These are phyloP conservation scores for Malania oleifera DNA, from an alignment of 164 flowering plant genomes.

Conservation along the genomic window DNA sequence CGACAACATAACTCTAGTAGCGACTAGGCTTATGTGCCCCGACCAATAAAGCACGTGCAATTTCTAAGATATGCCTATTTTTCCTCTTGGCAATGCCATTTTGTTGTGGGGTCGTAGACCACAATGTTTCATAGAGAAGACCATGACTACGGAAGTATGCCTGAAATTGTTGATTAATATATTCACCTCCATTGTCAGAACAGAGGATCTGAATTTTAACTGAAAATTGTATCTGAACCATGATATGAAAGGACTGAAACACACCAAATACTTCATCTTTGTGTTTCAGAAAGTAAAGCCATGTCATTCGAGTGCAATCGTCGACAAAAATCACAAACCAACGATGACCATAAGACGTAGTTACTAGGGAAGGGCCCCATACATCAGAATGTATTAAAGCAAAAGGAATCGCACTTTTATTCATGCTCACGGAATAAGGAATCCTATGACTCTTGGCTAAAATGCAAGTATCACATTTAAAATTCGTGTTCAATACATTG, in stretches of 20 bases:
- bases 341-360: background rate
- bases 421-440: no score
- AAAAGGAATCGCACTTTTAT: no score
- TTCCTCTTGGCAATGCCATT: background rate
- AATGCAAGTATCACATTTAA: no score
- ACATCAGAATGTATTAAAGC: constrained; percentile 1
- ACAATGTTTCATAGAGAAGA: background rate
- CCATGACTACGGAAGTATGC: background rate
- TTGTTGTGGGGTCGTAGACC: background rate
- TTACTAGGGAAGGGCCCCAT: background rate
- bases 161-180: background rate
- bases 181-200: background rate
- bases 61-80: background rate
- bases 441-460: no score
- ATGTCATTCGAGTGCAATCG: background rate
- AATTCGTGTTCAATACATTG: no score
- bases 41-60: background rate
- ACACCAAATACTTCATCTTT: background rate
- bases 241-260: background rate
- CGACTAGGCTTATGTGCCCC: background rate
- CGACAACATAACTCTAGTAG: background rate
- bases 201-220: background rate
- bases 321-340: background rate
- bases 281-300: background rate
- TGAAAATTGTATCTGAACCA: background rate